phyloP scores from a whole-genome alignment of 345 rosid genomes.

The Populus nigra region DNA sequence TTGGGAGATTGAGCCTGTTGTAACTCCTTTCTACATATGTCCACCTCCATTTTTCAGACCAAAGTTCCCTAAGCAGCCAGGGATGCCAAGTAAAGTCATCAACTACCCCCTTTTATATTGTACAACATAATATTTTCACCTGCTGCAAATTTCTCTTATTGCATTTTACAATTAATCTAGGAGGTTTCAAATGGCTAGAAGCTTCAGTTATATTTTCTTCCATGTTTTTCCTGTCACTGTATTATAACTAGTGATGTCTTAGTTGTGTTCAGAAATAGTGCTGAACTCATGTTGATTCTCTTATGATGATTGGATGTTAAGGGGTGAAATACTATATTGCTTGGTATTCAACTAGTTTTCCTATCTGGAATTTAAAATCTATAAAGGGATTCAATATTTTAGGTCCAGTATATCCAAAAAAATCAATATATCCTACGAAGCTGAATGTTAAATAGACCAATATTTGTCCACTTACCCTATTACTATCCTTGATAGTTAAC shows the following conservation, averaged over 20 bases:
- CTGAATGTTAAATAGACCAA: neutral
- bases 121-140: neutral
- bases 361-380: neutral
- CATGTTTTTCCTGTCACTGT: neutral
- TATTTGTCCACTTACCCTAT: neutral
- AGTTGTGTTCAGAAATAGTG: neutral
- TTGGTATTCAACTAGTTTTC: neutral
- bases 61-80: slow-evolving; percentile 79
- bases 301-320: neutral
- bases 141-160: neutral
- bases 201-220: neutral
- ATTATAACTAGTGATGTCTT: neutral
- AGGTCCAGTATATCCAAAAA: neutral
- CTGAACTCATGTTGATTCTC: too few relatives aligned
- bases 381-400: neutral
- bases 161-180: neutral
- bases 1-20: slow-evolving; percentile 95
- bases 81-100: slow-evolving; percentile 65
- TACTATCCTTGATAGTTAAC: neutral
- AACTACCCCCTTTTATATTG: neutral
- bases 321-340: neutral
- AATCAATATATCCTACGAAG: neutral
- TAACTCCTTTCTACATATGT: slow-evolving; percentile 88
- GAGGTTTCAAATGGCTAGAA: neutral
- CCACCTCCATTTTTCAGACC: slow-evolving; percentile 98